These are phyloP conservation scores for Hypoxylon crocopeplum DNA, from an alignment of 495 filamentous ascomycete species.

Conservation along the genomic window DNA sequence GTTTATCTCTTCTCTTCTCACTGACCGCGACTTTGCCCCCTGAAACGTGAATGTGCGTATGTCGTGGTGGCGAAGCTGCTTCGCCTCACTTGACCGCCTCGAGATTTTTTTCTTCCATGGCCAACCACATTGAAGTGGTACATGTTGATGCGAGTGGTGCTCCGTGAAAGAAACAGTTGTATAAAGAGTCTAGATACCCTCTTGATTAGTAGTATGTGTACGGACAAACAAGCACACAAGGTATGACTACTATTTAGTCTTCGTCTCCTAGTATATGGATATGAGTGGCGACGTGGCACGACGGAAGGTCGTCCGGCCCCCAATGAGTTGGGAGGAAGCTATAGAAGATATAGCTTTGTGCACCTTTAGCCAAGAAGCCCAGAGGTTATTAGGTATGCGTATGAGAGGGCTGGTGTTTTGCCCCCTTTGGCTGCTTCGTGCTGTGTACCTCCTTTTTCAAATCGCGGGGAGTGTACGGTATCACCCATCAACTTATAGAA, in stretches of 20 bases:
- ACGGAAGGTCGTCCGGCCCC: neutral
- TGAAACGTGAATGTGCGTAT: neutral
- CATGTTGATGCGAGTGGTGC: too few relatives aligned
- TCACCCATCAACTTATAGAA: too few relatives aligned
- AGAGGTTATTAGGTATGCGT: too few relatives aligned
- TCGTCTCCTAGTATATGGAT: neutral
- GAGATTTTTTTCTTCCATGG: neutral
- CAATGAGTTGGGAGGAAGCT: neutral
- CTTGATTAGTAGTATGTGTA: too few relatives aligned
- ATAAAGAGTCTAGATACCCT: too few relatives aligned
- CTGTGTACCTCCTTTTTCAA: too few relatives aligned
- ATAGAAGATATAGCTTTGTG: too few relatives aligned
- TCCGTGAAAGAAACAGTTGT: too few relatives aligned
- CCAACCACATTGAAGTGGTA: constrained; percentile 3
- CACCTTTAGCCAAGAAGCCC: too few relatives aligned
- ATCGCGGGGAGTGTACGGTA: too few relatives aligned
- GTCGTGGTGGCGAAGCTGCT: constrained; percentile 28
- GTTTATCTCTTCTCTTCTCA: neutral
- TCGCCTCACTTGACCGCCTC: constrained; percentile 23
- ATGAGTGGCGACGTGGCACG: constrained; percentile 8
- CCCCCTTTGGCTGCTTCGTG: too few relatives aligned
- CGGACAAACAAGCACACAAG: neutral
- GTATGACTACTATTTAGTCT: neutral
- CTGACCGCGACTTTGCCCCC: constrained; percentile 26
- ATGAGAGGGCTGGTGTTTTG: too few relatives aligned